Evolutionary conservation across 371 early-diverging fungal species (phyloP).

Genomic region (Circinella minor): DNA sequence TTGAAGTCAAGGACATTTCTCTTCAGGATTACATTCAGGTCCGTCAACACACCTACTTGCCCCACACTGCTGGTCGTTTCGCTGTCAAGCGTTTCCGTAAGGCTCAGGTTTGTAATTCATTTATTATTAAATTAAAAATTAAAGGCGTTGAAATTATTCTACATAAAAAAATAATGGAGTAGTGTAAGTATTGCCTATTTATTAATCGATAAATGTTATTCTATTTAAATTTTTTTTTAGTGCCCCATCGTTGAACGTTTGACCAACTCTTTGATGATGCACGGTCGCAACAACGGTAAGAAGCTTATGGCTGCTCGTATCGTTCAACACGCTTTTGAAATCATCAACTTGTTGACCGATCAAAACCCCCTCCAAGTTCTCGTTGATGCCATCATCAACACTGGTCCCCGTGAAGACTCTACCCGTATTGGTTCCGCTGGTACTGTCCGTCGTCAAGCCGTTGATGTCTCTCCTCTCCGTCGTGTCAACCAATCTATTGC

Average conservation of each 20-base stretch:
- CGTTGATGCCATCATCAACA: conserved; percentile 99
- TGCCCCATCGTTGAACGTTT: conserved; percentile 99
- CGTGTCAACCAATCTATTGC: conserved; percentile 99
- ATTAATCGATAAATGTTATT: background rate
- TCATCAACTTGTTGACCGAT: conserved; percentile 98
- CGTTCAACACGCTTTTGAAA: conserved; percentile 99
- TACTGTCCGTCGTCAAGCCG: conserved; percentile 99
- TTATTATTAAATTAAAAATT: background rate
- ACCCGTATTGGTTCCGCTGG: conserved; percentile 99
- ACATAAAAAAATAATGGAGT: background rate
- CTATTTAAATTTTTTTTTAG: conserved; percentile 36
- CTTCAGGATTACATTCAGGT: conserved; percentile 95
- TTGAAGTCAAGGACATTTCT: conserved; percentile 96
- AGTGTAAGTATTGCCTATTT: no score
- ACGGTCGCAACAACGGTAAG: conserved; percentile 99
- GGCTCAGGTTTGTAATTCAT: conserved; percentile 73
- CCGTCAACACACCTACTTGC: conserved; percentile 93
- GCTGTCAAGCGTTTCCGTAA: conserved; percentile 98
- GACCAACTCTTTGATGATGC: conserved; percentile 99
- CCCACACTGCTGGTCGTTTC: conserved; percentile 99
- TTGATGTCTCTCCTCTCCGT: conserved; percentile 99
- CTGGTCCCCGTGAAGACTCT: conserved; percentile 99
- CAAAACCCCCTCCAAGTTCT: conserved; percentile 99
- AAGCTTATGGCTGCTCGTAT: conserved; percentile 99
- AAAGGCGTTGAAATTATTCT: background rate